Conservation (phyloP, 2,329 filamentous ascomycete species). For the Fusarium drepaniforme region DNA sequence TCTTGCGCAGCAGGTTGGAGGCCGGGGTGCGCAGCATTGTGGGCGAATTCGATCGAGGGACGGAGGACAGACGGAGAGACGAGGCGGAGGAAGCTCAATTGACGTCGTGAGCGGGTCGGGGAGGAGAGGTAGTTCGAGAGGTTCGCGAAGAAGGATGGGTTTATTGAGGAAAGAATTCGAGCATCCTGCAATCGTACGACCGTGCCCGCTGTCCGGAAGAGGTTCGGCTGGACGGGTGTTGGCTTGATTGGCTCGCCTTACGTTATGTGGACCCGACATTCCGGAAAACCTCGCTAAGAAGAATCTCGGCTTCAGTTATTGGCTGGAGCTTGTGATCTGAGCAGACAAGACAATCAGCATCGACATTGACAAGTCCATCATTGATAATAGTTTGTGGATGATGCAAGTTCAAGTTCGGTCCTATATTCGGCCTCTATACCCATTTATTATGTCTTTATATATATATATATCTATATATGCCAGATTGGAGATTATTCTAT, state of each 20-base stretch:
- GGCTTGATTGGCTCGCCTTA: conserved; percentile 27
- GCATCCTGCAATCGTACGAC: conserved; percentile 46
- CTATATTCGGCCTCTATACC: background rate
- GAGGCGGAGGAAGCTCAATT: conserved; percentile 48
- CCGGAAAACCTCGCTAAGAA: background rate
- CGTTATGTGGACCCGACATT: conserved; percentile 3
- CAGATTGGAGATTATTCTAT: conserved; percentile 7
- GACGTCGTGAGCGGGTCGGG: conserved; percentile 45
- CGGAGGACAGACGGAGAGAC: conserved; percentile 25
- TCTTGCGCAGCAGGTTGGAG: conserved; percentile 65
- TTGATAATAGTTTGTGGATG: background rate
- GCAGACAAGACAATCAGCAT: background rate
- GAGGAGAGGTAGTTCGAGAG: conserved; percentile 35
- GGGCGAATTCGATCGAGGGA: conserved; percentile 38
- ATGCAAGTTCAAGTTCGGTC: background rate
- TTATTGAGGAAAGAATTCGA: conserved; percentile 45
- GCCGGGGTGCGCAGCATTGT: conserved; percentile 68
- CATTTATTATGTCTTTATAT: background rate
- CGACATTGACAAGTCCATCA: conserved; percentile 1
- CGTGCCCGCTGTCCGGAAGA: conserved; percentile 39
- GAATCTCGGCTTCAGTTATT: conserved; percentile 22
- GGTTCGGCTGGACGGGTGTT: conserved; percentile 33
- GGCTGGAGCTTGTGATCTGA: conserved; percentile 19
- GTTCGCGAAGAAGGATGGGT: conserved; percentile 40
- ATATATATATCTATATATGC: background rate